Base-by-base conservation (phyloP, 306 rosid genomes). In the Castanea mollissima region DNA sequence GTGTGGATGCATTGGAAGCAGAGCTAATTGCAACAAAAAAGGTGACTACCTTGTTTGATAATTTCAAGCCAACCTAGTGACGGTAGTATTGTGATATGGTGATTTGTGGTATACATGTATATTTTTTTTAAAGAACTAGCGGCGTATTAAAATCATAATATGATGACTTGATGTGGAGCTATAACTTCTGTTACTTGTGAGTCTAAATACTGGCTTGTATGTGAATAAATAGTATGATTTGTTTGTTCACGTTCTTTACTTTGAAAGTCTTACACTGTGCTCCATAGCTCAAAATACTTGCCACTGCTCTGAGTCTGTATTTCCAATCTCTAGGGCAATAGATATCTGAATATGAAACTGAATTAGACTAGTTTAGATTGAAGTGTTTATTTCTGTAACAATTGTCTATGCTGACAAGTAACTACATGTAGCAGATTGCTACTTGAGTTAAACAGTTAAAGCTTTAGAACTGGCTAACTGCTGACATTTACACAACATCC, bases 1-100 rank as follows among this genome's bases (percentile, higher is more conserved):
- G 92, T 2, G 98, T 87, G 76, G 97, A 94, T 82, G 98, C 92
- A 15, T 83, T 92, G 85, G 97, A 92, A 85, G 94, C 97, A 14
- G 97, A 94, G 89, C 85, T 92, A 72, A 94, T 94, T 49, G 79
- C 93, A 9, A 91, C 98, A 12, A 91, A 92, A 82, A 92, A 89
- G 96, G 97, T 90, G 69, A 75, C 29, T 54, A 10, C 55, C 78
- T 62, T 44, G 32, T 67, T 35, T 67, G n/a, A 35, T 67, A 67
- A 23, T 67, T 49, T 59, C 65, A 23, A 59, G 65, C 16, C 65
- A 64, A 64, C 46, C 70, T 31, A 16, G 70, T 32, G 70, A 64
- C 3, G 6, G 21, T 6, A 27, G 16, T 12, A 49, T 49, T 13
- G 16, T 49, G 16, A 49, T 12, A 49, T 49, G 15, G 21, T 64